phyloP scores from a whole-genome alignment of 1,139 yeast species.

The Nadsonia commutata region DNA sequence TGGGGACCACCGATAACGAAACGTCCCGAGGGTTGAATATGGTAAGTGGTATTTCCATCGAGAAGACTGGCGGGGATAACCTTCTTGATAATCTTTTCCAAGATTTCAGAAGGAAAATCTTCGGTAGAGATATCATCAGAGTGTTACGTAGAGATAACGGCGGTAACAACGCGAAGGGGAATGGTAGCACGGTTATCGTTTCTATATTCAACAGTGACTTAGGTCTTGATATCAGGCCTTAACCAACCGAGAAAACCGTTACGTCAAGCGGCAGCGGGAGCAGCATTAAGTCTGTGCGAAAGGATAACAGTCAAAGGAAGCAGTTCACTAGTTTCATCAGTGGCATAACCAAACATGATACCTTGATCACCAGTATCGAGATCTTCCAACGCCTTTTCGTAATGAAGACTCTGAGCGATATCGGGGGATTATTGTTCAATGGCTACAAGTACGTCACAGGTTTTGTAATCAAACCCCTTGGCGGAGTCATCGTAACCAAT shows the following conservation, averaged over 20 bases:
- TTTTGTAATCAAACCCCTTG: constrained; percentile 97
- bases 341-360: constrained; percentile 99
- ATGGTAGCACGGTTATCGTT: constrained; percentile 89
- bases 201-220: constrained; percentile 93
- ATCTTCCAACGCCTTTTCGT: constrained; percentile 91
- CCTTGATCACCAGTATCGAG: constrained; percentile 99
- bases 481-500: constrained; percentile 94
- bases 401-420: constrained; percentile 98
- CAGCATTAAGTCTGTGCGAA: constrained; percentile 93
- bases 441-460: constrained; percentile 97
- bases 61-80: constrained; percentile 83
- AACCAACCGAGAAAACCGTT: constrained; percentile 88
- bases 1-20: constrained; percentile 99
- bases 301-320: constrained; percentile 89
- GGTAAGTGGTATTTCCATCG: constrained; percentile 92
- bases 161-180: constrained; percentile 93
- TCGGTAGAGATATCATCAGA: constrained; percentile 91
- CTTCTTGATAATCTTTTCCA: constrained; percentile 70
- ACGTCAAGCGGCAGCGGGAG: constrained; percentile 95
- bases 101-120: constrained; percentile 68
- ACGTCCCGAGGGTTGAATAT: constrained; percentile 98
- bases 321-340: constrained; percentile 96
- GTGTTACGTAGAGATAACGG: constrained; percentile 96
- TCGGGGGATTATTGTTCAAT: constrained; percentile 99
- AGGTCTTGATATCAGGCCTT: constrained; percentile 99